phyloP scores from a whole-genome alignment of 495 filamentous ascomycete genomes.

The Ascodesmis nigricans region DNA sequence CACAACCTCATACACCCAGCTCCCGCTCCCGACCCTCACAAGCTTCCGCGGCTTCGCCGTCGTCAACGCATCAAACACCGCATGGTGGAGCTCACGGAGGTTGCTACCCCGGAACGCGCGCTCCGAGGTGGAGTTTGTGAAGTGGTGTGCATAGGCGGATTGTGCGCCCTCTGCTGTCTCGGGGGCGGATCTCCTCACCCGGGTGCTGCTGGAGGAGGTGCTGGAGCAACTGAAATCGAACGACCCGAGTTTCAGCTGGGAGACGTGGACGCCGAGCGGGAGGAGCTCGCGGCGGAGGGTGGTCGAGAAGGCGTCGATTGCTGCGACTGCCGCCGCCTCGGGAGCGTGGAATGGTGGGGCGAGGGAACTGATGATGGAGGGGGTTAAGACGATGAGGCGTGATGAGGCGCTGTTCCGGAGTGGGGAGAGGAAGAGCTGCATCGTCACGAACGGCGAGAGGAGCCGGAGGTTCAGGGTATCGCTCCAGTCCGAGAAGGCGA shows the following conservation, averaged over 20 bases:
- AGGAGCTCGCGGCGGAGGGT: constrained; percentile 56
- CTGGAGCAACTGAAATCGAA: constrained; percentile 38
- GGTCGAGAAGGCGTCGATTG: constrained; percentile 55
- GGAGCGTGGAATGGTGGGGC: constrained; percentile 64
- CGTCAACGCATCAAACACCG: constrained; percentile 69
- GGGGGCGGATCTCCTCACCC: too few species aligned
- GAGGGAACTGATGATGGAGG: constrained; percentile 63
- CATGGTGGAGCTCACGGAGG: constrained; percentile 53
- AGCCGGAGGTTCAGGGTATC: constrained; percentile 79
- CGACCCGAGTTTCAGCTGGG: constrained; percentile 66
- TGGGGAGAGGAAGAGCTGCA: constrained; percentile 73
- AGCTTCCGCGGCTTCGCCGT: constrained; percentile 29
- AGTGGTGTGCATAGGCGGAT: too few species aligned
- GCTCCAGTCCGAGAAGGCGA: constrained; percentile 60
- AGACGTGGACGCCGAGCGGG: constrained; percentile 48
- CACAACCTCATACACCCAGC: constrained; percentile 60
- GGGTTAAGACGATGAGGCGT: constrained; percentile 59
- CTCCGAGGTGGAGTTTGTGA: neutral
- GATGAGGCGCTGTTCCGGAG: constrained; percentile 42
- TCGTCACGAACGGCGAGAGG: constrained; percentile 70
- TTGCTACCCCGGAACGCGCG: constrained; percentile 35
- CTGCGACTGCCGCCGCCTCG: constrained; percentile 56
- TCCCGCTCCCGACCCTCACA: constrained; percentile 60
- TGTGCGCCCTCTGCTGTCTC: too few species aligned
- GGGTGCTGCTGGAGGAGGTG: constrained; percentile 2